phyloP scores from a whole-genome alignment of 345 rosid species.

The Populus nigra region DNA sequence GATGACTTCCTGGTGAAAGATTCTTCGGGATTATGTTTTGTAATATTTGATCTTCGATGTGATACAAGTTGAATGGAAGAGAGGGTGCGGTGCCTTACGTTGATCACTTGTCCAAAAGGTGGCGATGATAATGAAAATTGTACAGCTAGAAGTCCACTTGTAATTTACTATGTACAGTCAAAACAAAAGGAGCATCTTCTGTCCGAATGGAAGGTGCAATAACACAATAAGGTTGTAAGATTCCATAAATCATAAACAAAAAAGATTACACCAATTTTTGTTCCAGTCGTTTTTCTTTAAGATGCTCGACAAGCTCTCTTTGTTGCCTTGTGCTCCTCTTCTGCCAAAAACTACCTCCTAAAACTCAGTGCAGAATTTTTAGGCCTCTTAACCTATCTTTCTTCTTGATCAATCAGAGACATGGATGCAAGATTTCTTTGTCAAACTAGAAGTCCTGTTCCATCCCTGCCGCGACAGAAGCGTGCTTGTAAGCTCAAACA shows the following conservation, averaged over 20 bases:
- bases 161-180: neutral
- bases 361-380: neutral
- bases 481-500: neutral
- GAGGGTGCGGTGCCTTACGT: neutral
- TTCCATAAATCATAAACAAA: neutral
- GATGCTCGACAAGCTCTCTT: neutral
- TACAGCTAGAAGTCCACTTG: neutral
- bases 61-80: neutral
- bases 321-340: neutral
- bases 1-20: neutral
- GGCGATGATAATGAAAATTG: neutral
- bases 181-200: constrained; percentile 11
- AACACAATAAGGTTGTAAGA: neutral
- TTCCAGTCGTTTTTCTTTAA: neutral
- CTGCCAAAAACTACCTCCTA: neutral
- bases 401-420: neutral
- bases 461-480: neutral
- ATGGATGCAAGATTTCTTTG: constrained; percentile 38
- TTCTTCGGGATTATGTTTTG: neutral
- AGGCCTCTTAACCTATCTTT: neutral
- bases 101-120: neutral
- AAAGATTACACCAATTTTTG: neutral
- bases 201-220: neutral
- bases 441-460: constrained; percentile 7
- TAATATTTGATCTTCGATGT: neutral